Base-by-base conservation (phyloP, 2,329 filamentous ascomycete species). In the Monilinia fructicola region DNA sequence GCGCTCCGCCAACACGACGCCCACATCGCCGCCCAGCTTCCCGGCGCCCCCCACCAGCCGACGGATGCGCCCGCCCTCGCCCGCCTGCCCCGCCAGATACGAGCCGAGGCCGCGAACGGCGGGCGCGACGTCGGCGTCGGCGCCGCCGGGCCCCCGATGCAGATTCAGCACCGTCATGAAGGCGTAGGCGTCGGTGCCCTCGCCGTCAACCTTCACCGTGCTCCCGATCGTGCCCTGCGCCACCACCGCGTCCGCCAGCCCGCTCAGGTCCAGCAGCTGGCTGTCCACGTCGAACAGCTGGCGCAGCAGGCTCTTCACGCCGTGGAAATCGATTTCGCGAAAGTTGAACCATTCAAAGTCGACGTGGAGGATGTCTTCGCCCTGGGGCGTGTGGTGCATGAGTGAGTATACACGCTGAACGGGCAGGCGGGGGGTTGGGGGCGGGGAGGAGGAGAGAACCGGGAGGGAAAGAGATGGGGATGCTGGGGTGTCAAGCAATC, bases 341-440 rank as follows among this genome's bases (percentile, higher is more conserved):
- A 94, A 96, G 79, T 97, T 96, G 81, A 98, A 99, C 91, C 93
- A 98, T 81, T 99, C 95, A 75, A 99, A 99, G 71, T 98, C 94
- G 67, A 98, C 93, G 76, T 98, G 90, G 71, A 99, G 87, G 78
- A 94, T 90, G 76, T 97, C 91, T 75, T 93, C 90, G 75, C 97
- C 92, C 91, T 96, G 65, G 3, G 4, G 2, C 7, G 40, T 7
- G 46, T 7, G 10, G 28, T 42, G 5, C n/a, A 7, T 48, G 18
- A 6, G 21, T 68, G 26, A 70, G 67, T 50, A 58, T 26, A 9
- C 7, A 48, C 12, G 10, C 2, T 16, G 40, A 12, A 16, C 38
- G 9, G 42, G 42, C 40, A 3, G 40, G 40, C n/a, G n/a, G 14
- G 5, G 40, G 40, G 40, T 9, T 46, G 2, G 42, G 5, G 42